Conservation (phyloP, 176 grass and related monocot genomes). For the Echinochloa phyllopogon region DNA sequence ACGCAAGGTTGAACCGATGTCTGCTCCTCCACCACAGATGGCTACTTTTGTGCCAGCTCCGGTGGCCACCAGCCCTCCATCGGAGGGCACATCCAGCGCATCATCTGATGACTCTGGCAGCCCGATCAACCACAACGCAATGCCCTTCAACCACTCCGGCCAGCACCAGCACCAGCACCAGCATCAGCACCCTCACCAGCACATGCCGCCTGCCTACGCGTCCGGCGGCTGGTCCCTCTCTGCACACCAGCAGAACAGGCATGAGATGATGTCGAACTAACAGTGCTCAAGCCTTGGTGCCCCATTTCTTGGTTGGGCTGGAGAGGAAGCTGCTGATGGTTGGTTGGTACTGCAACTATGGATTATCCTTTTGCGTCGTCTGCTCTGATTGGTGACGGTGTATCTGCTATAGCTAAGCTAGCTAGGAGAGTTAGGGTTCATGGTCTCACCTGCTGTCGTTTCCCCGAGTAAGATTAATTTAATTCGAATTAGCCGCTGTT, state of each 20-base stretch:
- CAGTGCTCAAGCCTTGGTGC: constrained; percentile 32
- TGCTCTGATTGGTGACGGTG: constrained; percentile 24
- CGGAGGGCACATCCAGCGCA: constrained; percentile 75
- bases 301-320: constrained; percentile 37
- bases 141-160: constrained; percentile 61
- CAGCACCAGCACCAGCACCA: constrained; percentile 57
- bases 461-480: constrained; percentile 53
- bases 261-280: constrained; percentile 88
- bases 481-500: constrained; percentile 41
- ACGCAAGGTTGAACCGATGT: constrained; percentile 69
- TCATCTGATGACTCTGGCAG: constrained; percentile 77
- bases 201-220: constrained; percentile 65
- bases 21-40: constrained; percentile 68
- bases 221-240: constrained; percentile 72
- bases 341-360: constrained; percentile 12
- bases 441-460: constrained; percentile 47
- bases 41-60: constrained; percentile 55
- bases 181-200: constrained; percentile 50
- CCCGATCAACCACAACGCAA: constrained; percentile 63
- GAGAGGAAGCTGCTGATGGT: constrained; percentile 46
- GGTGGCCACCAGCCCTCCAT: constrained; percentile 62
- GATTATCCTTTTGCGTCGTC: not conserved
- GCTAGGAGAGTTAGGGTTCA: constrained; percentile 60
- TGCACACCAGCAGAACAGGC: constrained; percentile 74
- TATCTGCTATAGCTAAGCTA: constrained; percentile 45